Conservation (phyloP, 1,284 basidiomycete genomes). For the Meira nashicola region DNA sequence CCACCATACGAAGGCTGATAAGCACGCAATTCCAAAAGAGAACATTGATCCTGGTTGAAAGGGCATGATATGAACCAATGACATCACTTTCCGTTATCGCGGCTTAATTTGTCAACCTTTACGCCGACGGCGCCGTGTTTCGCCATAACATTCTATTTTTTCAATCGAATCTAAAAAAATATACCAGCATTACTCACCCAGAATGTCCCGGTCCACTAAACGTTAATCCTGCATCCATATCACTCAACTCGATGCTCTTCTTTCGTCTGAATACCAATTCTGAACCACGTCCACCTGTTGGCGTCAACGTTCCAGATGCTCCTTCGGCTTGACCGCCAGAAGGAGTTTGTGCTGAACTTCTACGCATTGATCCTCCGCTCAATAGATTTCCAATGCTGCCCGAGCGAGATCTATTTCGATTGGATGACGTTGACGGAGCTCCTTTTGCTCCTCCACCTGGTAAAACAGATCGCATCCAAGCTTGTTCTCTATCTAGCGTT, state of each 20-base stretch:
- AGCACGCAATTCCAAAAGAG: too few relatives aligned
- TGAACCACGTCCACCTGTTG: background rate
- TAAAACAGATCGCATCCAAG: background rate
- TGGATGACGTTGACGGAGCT: background rate
- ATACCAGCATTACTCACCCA: slow-evolving; percentile 1
- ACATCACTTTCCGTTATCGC: too few relatives aligned
- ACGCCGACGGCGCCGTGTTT: too few relatives aligned
- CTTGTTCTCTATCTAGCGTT: background rate
- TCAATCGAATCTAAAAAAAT: background rate
- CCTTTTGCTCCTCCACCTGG: background rate
- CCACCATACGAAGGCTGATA: too few relatives aligned
- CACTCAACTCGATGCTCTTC: slow-evolving; percentile 11
- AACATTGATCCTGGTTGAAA: too few relatives aligned
- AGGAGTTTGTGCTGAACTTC: background rate
- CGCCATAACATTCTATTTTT: too few relatives aligned
- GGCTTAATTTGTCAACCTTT: too few relatives aligned
- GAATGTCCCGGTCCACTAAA: background rate
- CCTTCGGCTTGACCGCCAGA: background rate
- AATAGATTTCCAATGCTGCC: slow-evolving; percentile 4
- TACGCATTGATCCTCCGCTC: background rate
- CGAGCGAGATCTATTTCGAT: background rate
- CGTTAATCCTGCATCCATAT: slow-evolving; percentile 1
- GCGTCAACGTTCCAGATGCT: background rate
- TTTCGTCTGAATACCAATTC: slow-evolving; percentile 11
- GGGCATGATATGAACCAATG: too few relatives aligned